phyloP scores from a whole-genome alignment of 1,139 yeast genomes.

The Geotrichum phurueaensis region DNA sequence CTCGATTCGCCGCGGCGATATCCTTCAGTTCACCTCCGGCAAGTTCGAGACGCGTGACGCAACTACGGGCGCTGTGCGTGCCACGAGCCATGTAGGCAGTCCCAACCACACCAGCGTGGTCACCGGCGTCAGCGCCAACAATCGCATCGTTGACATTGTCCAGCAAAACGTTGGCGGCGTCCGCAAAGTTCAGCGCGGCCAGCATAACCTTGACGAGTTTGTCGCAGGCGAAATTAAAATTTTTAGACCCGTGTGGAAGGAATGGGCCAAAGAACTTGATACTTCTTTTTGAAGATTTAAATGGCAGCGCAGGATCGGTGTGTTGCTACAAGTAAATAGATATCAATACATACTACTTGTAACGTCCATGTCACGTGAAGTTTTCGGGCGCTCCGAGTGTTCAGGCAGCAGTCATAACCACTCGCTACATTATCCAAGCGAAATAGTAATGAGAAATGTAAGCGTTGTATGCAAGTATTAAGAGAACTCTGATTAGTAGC shows the following conservation, averaged over 20 bases:
- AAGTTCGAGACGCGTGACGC: constrained; percentile 37
- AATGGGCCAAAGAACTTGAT: constrained; percentile 47
- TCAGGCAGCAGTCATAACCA: too few relatives aligned
- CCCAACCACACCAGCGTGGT: constrained; percentile 70
- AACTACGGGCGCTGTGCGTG: constrained; percentile 18
- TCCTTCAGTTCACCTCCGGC: constrained; percentile 43
- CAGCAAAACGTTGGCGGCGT: constrained; percentile 59
- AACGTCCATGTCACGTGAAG: too few relatives aligned
- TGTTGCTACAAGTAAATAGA: too few relatives aligned
- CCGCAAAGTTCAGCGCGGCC: constrained; percentile 45
- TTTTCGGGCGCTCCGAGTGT: too few relatives aligned
- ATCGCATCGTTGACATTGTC: constrained; percentile 40
- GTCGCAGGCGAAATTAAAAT: constrained; percentile 46
- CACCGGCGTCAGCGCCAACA: constrained; percentile 31
- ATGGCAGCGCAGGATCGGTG: not conserved
- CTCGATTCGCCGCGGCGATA: constrained; percentile 42
- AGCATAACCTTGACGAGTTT: constrained; percentile 42
- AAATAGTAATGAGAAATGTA: too few relatives aligned
- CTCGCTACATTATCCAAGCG: too few relatives aligned
- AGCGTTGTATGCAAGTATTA: too few relatives aligned
- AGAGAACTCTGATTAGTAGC: too few relatives aligned
- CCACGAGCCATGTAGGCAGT: constrained; percentile 41
- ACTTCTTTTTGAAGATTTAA: constrained; percentile 30
- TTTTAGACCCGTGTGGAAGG: constrained; percentile 51
- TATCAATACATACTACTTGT: too few relatives aligned